phyloP scores from a whole-genome alignment of 257 asterid species.

The Cinchona pubescens region DNA sequence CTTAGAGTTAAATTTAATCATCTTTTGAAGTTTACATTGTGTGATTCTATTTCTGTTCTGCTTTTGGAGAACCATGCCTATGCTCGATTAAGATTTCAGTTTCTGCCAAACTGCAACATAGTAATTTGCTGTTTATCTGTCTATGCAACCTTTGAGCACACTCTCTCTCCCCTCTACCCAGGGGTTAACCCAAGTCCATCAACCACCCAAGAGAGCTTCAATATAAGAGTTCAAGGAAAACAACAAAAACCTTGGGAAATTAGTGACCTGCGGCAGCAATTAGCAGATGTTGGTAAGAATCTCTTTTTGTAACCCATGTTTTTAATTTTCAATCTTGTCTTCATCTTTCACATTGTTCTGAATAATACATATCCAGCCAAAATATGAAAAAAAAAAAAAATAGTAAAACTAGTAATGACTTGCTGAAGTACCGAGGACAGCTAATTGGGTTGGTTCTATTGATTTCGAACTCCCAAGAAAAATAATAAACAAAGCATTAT shows the following conservation, averaged over 20 bases:
- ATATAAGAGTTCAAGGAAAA: not conserved
- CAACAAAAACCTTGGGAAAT: not conserved
- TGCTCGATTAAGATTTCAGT: too few species aligned
- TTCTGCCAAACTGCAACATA: not conserved
- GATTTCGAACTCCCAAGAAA: not conserved
- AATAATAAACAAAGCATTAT: not conserved
- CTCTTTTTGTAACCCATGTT: not conserved
- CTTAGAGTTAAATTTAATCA: not conserved
- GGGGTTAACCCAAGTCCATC: not conserved
- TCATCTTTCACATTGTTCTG: not conserved
- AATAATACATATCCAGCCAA: not conserved
- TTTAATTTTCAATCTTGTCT: not conserved
- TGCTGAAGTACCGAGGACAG: not conserved
- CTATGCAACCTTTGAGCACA: too few species aligned
- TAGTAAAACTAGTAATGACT: not conserved
- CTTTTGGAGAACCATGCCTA: not conserved
- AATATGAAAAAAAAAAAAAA: not conserved
- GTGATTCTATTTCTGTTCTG: not conserved
- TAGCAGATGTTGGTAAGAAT: not conserved
- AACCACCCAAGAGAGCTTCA: not conserved
- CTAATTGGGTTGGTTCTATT: not conserved
- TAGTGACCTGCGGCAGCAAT: not conserved
- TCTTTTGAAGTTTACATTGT: not conserved
- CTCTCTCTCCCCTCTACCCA: too few species aligned
- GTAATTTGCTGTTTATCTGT: not conserved